Percentiles rank a stretch among this genome's conserved stretches.
These are phyloP conservation scores for Saccharum spontaneum DNA, from an alignment of 176 grass and related monocot genomes.

Conservation along the genomic window DNA sequence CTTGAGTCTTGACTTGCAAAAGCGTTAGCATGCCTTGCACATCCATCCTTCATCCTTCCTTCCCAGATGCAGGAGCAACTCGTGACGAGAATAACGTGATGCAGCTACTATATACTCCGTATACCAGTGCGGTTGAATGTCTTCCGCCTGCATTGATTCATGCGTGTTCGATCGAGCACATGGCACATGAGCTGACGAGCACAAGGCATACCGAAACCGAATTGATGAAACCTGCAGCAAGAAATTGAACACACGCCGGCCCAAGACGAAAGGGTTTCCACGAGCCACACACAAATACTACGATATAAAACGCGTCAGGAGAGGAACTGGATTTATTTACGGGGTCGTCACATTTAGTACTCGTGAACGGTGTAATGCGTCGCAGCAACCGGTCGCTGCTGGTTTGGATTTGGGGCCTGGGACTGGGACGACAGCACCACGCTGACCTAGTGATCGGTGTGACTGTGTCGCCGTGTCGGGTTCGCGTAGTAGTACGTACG, in stretches of 20 bases:
- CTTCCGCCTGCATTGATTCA: not conserved
- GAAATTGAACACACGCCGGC: not conserved
- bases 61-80: not conserved
- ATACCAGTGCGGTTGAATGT: not conserved
- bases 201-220: too few relatives aligned
- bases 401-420: not conserved
- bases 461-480: not conserved
- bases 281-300: not conserved
- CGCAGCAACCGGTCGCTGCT: constrained; percentile 2
- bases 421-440: not conserved
- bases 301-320: too few relatives aligned
- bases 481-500: not conserved
- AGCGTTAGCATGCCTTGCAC: not conserved
- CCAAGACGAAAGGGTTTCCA: too few relatives aligned
- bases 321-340: too few relatives aligned
- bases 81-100: constrained; percentile 31
- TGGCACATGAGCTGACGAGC: too few relatives aligned
- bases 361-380: constrained; percentile 42
- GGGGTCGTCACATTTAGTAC: constrained; percentile 19
- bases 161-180: too few relatives aligned
- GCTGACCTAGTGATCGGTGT: constrained; percentile 29
- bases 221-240: not conserved
- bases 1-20: too few relatives aligned
- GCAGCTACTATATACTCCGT: constrained; percentile 1
- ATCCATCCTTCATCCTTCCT: not conserved